These are phyloP conservation scores for Metschnikowia santaceciliae DNA, from an alignment of 805 yeast genomes.

Conservation along the genomic window DNA sequence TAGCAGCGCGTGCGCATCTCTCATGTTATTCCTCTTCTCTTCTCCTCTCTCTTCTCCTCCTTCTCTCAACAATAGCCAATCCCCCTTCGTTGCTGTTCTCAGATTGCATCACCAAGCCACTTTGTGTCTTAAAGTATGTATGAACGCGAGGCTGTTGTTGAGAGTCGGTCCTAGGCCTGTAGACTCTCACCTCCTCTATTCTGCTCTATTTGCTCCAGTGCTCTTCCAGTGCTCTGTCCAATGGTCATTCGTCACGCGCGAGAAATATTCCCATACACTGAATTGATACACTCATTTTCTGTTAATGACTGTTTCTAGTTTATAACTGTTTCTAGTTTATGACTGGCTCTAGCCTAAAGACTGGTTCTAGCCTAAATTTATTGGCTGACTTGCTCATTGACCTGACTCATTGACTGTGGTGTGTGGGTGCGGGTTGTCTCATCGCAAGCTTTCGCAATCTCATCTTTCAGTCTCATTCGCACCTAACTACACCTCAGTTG, in stretches of 20 bases:
- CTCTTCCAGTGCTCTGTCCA: background rate
- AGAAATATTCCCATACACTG: too few species aligned
- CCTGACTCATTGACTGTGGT: too few species aligned
- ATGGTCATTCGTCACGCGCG: too few species aligned
- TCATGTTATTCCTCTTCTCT: slow-evolving; percentile 3
- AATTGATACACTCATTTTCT: too few species aligned
- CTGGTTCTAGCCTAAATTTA: too few species aligned
- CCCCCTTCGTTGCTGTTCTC: slow-evolving; percentile 19
- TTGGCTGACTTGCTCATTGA: background rate
- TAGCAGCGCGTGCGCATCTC: slow-evolving; percentile 7
- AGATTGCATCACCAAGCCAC: slow-evolving; percentile 14
- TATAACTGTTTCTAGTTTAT: too few species aligned
- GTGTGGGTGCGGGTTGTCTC: background rate
- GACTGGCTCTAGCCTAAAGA: too few species aligned
- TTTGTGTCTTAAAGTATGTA: slow-evolving; percentile 16
- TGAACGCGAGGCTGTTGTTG: slow-evolving; percentile 14
- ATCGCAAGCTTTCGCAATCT: background rate
- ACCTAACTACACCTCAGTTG: background rate
- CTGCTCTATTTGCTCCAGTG: background rate
- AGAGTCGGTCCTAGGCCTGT: slow-evolving; percentile 9
- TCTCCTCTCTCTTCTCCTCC: slow-evolving; percentile 24
- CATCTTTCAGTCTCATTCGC: background rate
- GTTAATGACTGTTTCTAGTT: too few species aligned
- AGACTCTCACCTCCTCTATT: background rate
- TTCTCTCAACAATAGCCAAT: slow-evolving; percentile 33